A percentile compares a stretch with the other conserved stretches of the same genome.
Evolutionary conservation across 495 filamentous ascomycete genomes (phyloP).

Genomic region (Cairneyella variabilis): DNA sequence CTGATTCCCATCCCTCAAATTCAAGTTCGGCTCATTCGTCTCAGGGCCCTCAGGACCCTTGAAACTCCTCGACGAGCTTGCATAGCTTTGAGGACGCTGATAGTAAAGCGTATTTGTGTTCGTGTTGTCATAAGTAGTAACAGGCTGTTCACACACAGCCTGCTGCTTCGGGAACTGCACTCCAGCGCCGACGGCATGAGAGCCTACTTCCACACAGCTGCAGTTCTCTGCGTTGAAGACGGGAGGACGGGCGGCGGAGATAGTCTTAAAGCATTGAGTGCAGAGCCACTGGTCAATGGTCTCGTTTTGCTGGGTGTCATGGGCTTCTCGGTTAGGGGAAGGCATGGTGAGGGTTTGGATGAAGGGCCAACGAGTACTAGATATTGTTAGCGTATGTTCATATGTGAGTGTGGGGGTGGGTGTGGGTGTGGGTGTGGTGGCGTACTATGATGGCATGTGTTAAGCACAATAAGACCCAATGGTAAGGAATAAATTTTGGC

Average conservation of each 20-base stretch:
- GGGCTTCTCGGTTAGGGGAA: background rate
- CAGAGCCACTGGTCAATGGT: conserved; percentile 10
- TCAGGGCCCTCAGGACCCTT: conserved; percentile 19
- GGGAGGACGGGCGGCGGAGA: conserved; percentile 25
- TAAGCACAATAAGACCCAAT: conserved; percentile 8
- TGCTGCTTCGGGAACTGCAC: background rate
- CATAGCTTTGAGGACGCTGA: conserved; percentile 8
- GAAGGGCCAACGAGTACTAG: conserved; percentile 3
- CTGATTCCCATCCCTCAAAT: background rate
- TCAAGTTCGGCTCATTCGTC: conserved; percentile 8
- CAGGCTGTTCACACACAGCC: background rate
- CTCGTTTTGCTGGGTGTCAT: conserved; percentile 3
- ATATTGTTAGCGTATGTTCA: background rate
- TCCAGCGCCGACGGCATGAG: conserved; percentile 1
- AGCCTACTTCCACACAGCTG: conserved; percentile 22
- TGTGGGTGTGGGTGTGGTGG: too few relatives aligned
- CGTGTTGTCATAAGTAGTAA: conserved; percentile 1
- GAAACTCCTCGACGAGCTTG: conserved; percentile 12
- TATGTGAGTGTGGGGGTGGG: background rate
- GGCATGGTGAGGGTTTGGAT: conserved; percentile 5
- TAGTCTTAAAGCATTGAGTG: conserved; percentile 4
- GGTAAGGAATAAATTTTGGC: conserved; percentile 12
- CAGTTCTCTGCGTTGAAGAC: conserved; percentile 30
- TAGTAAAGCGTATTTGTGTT: background rate
- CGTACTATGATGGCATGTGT: too few relatives aligned